Base-by-base conservation (phyloP, 2,329 filamentous ascomycete genomes). In the Sclerotinia minor region DNA sequence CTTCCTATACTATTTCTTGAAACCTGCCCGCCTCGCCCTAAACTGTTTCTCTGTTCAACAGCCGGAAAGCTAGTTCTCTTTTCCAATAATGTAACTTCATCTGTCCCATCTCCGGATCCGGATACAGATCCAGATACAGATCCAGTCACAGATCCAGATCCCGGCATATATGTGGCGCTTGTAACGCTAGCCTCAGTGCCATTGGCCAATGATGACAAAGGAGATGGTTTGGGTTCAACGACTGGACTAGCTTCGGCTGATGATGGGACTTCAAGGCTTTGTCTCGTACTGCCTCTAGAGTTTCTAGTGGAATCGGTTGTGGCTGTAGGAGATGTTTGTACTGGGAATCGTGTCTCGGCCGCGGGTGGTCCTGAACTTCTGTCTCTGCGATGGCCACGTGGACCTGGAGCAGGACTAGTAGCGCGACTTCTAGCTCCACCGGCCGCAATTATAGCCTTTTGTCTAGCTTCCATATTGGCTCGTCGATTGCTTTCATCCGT, bases 401-500 rank as follows among this genome's bases (percentile, higher is more conserved):
- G 81, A 70, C 85, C 83, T 35, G 87, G 88, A 6, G 85, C 88
- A 9, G 93, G 93, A 70, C 90, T 93, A 32, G 86, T 89, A 41
- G 88, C 91, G 61, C 93, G 87, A 76, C 88, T 89, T 64, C 92
- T 87, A 83, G 87, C 80, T 24, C 84, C 83, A 32, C 71, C 73
- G 24, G 76, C 76, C 47, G 73, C 87, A 58, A 95, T 87, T 70
- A 94, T 85, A 63, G 92, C 92, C 70, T 92, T 89, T 77, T 92
- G 92, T 64, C 95, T 89, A 78, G 97, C 95, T 79, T 98, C 94
- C 88, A 97, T 94, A 73, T 96, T 89, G 55, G 92, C 92, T 75
- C 93, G 92, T 69, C 95, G 90, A 79, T 96, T 96, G 80, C 92
- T 96, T 82, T 99, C 95, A 77, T 99, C 93, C 0, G 93, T 96